Evolutionary conservation across 176 grass and related monocot genomes (phyloP).

Genomic region (Carex kokanica): DNA sequence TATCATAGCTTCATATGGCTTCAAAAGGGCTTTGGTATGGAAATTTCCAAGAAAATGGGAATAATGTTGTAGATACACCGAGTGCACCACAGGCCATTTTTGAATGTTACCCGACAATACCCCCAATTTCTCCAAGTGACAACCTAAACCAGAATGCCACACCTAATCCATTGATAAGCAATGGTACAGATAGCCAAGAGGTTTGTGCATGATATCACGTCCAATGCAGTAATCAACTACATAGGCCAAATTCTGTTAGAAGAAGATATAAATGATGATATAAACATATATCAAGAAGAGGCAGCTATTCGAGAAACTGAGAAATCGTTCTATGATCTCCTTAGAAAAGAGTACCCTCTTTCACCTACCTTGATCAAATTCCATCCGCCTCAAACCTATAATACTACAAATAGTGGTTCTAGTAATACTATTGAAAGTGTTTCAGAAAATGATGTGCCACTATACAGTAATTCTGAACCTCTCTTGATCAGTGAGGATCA

Average conservation of each 20-base stretch:
- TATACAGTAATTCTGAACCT: background rate
- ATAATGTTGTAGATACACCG: background rate
- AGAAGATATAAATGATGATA: slow-evolving; percentile 51
- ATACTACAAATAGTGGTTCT: background rate
- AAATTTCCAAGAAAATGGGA: background rate
- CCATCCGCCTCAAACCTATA: background rate
- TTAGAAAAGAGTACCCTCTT: slow-evolving; percentile 22
- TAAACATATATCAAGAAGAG: slow-evolving; percentile 25
- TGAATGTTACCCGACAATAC: background rate
- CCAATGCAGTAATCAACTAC: slow-evolving; percentile 38
- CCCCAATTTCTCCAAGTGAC: too few species aligned
- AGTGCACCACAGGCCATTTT: background rate
- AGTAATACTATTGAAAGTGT: background rate
- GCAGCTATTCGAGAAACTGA: slow-evolving; percentile 31
- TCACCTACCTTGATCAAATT: background rate
- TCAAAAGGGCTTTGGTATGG: background rate
- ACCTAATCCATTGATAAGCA: too few species aligned
- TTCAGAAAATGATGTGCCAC: background rate
- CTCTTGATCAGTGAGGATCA: background rate
- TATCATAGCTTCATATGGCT: background rate
- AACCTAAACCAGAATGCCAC: background rate
- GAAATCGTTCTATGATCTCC: slow-evolving; percentile 40
- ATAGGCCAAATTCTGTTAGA: slow-evolving; percentile 51
- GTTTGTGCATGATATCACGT: slow-evolving; percentile 25
- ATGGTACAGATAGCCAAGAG: background rate